Conservation (phyloP, 495 filamentous ascomycete genomes). For the Tuber magnatum region DNA sequence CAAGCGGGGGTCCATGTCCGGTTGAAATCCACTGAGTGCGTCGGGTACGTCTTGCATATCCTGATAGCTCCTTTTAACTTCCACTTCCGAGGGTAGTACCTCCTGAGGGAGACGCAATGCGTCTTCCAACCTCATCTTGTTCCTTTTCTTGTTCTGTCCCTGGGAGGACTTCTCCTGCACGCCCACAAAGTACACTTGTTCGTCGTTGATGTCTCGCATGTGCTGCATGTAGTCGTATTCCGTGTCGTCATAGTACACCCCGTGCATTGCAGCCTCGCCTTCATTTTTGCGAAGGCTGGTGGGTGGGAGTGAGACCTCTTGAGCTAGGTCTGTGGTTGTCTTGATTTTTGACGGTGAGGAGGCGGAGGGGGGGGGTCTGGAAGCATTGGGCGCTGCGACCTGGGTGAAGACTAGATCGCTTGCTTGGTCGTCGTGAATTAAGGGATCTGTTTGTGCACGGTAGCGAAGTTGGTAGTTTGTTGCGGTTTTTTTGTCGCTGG, state of each 20-base stretch:
- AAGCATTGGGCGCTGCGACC: conserved; percentile 34
- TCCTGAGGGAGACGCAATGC: conserved; percentile 61
- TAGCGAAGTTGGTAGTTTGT: conserved; percentile 88
- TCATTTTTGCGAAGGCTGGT: conserved; percentile 70
- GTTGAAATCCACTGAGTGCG: conserved; percentile 83
- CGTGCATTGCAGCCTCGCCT: conserved; percentile 89
- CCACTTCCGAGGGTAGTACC: conserved; percentile 62
- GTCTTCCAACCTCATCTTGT: conserved; percentile 64
- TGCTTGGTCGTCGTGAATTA: conserved; percentile 78
- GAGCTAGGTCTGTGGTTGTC: conserved; percentile 63
- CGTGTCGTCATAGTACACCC: conserved; percentile 79
- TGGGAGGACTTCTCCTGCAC: conserved; percentile 50
- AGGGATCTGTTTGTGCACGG: conserved; percentile 91
- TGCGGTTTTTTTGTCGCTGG: conserved; percentile 87
- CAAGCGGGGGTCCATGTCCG: conserved; percentile 93
- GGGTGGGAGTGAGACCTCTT: conserved; percentile 63
- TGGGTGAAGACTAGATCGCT: conserved; percentile 69
- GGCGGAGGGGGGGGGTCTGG: conserved; percentile 31
- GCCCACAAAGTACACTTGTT: conserved; percentile 72
- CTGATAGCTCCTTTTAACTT: conserved; percentile 71
- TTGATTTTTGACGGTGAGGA: conserved; percentile 48
- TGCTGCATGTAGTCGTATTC: conserved; percentile 99
- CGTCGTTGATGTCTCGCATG: conserved; percentile 71
- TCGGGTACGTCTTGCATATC: conserved; percentile 91
- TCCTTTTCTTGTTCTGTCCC: conserved; percentile 59